A percentile compares a stretch with the other conserved stretches of the same genome.
These are phyloP conservation scores for Eleusine coracana DNA, from an alignment of 176 grass and related monocot genomes.

Conservation along the genomic window DNA sequence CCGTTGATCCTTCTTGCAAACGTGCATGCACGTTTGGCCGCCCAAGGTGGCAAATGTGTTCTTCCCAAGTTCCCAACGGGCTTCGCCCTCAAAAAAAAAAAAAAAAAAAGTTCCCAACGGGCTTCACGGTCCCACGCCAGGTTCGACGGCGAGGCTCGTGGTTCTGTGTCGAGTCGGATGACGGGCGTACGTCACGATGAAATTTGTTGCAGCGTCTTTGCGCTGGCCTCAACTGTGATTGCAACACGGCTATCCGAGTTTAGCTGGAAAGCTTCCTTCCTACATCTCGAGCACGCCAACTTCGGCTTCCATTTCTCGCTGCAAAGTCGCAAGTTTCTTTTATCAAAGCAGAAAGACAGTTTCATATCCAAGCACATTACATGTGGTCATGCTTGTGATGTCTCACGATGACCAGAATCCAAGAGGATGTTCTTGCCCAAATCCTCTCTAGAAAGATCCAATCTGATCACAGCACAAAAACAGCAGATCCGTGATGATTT, in stretches of 20 bases:
- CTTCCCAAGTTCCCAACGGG: neutral
- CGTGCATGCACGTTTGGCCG: neutral
- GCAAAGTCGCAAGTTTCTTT: no score
- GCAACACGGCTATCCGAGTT: neutral
- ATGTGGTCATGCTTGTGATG: neutral
- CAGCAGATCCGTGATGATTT: no score
- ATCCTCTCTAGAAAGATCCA: no score
- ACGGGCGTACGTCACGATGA: neutral
- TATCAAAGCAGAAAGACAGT: no score
- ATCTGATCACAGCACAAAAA: no score
- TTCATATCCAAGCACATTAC: no score
- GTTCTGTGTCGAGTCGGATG: neutral
- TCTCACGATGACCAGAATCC: no score
- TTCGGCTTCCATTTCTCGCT: no score
- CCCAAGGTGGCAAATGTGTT: neutral
- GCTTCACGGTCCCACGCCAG: neutral
- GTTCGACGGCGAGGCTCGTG: neutral
- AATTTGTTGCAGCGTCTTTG: neutral
- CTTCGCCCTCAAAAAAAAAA: no score
- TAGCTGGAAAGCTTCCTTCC: neutral
- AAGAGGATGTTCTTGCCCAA: neutral
- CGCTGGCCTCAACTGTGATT: neutral
- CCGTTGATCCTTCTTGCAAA: neutral
- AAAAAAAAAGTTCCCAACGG: neutral
- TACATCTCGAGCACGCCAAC: no score